Evolutionary conservation across 768 basidiomycete genomes (phyloP).

Genomic region (Lentinula aciculospora): DNA sequence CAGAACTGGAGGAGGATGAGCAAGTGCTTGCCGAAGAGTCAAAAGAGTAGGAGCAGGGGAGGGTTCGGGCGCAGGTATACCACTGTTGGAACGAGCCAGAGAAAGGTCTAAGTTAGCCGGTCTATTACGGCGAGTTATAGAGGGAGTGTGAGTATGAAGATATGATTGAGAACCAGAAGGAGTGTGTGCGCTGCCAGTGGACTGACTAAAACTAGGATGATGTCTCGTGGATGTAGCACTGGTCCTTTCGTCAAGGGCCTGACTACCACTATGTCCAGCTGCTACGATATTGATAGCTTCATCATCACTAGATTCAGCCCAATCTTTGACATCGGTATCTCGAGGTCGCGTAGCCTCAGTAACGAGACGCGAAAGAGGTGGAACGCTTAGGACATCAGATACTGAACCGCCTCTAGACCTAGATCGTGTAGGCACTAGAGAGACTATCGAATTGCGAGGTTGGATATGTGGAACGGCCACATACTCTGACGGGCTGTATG

Average conservation of each 20-base stretch:
- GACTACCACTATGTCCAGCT: constrained; percentile 76
- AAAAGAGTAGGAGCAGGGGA: constrained; percentile 60
- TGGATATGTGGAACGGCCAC: constrained; percentile 28
- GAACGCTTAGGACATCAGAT: constrained; percentile 52
- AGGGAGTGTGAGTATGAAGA: constrained; percentile 23
- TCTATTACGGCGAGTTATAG: constrained; percentile 42
- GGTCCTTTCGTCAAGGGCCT: constrained; percentile 78
- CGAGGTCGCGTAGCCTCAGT: constrained; percentile 24
- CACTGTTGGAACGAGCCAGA: constrained; percentile 28
- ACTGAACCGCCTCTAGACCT: constrained; percentile 52
- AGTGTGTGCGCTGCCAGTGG: constrained; percentile 16
- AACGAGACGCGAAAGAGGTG: constrained; percentile 29
- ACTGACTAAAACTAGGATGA: constrained; percentile 23
- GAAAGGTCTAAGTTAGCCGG: constrained; percentile 68
- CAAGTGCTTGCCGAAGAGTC: constrained; percentile 60
- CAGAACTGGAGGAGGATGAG: constrained; percentile 32
- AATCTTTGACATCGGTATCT: constrained; percentile 44
- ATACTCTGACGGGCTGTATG: constrained; percentile 41
- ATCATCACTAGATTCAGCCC: constrained; percentile 81
- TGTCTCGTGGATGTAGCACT: constrained; percentile 41
- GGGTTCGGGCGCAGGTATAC: constrained; percentile 37
- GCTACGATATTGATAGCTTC: constrained; percentile 82
- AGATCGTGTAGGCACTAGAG: constrained; percentile 28
- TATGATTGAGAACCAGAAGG: constrained; percentile 18
- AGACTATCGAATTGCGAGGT: constrained; percentile 34